Evolutionary conservation across 1,284 basidiomycete species (phyloP), one percentile per base, ranked within the genome.

Genomic region (Trametes polyzona): DNA sequence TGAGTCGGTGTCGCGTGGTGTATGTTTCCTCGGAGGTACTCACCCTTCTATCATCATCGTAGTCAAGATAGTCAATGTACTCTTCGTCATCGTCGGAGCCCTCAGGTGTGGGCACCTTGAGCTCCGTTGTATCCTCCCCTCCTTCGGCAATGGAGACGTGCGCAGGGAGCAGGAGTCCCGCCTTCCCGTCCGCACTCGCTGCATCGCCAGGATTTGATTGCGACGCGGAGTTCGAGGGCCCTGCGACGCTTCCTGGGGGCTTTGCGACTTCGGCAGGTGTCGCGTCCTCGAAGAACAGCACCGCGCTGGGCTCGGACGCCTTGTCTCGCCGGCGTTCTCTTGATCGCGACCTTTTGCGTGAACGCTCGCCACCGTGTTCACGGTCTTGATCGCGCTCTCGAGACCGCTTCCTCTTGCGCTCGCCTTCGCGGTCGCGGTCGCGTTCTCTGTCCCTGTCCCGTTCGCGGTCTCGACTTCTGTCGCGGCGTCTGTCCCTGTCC

Each of bases 41-140:
- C 55, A 88, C 88, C 73, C 79, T 81, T 23, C 77, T 74, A 64
- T 85, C 83, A 56, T 88, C 87, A 58, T 69, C 71, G 36, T 85
- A 87, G 64, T 90, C 88, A 35, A 92, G 74, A 66, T 88, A 90
- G 53, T 91, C 83, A 59, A 92, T 90, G 63, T 82, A 88, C 61
- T 81, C 80, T 10, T 84, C 83, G 4, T 78, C 77, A n/a, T n/a
- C n/a, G 12, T 73, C 71, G 0, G 78, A 76, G 23, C 78, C 74
- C 23, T 67, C 61, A 6, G 75, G 71, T 7, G 74, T 71, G 7
- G 68, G 67, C n/a, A 66, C 55, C 23, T 83, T 68, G 21, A 86
- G 78, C 56, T 83, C 76, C n/a, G 78, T 69, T 3, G 79, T 74
- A 9, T 74, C 71, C 36, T 73, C 74, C 0, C 17, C 57, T 19